Percentiles rank a stretch among this genome's conserved stretches.
These are phyloP conservation scores for Auricularia heimuer DNA, from an alignment of 768 basidiomycete species.

Conservation along the genomic window DNA sequence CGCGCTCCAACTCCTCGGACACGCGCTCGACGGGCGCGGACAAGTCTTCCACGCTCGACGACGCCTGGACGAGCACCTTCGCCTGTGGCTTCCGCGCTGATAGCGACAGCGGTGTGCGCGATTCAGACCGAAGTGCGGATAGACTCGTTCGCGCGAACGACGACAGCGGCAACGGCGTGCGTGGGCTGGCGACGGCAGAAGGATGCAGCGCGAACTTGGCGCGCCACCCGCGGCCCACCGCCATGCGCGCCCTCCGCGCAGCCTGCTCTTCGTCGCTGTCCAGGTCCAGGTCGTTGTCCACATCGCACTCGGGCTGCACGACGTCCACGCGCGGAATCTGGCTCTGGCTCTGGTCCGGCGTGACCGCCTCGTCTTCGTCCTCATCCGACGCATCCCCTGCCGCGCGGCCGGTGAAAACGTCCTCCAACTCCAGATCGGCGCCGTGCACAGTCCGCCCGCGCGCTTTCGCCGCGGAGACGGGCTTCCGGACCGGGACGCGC, in stretches of 20 bases:
- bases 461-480: background rate
- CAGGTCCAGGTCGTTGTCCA: background rate
- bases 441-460: background rate
- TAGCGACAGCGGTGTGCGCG: too few species aligned
- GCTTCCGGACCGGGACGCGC: background rate
- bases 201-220: too few species aligned
- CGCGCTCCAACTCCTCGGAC: background rate
- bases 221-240: background rate
- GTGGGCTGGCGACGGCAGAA: too few species aligned
- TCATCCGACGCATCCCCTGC: background rate
- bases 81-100: too few species aligned
- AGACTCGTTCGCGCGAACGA: too few species aligned
- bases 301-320: background rate
- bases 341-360: background rate
- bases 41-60: background rate
- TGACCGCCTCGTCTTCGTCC: background rate
- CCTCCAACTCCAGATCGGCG: background rate
- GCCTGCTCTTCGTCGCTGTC: background rate
- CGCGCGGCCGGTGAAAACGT: background rate
- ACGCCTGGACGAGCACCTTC: too few species aligned
- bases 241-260: background rate
- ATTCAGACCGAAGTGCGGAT: too few species aligned
- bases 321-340: background rate
- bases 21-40: background rate
- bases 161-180: too few species aligned